Evolutionary conservation across 2,329 filamentous ascomycete genomes (phyloP).

Genomic region (Elsinoe fawcettii): DNA sequence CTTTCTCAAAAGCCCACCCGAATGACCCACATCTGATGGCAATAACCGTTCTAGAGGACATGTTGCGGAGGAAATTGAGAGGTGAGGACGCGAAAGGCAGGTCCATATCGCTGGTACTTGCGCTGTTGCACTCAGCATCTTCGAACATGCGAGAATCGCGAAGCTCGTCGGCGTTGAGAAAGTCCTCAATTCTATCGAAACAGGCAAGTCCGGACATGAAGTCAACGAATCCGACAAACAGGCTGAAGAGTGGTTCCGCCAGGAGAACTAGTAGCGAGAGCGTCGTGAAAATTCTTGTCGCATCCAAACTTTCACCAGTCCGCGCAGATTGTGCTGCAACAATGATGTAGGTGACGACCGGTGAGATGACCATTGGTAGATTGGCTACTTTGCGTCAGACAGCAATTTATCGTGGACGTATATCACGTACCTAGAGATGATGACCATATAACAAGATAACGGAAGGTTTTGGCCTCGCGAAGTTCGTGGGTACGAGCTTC

Average conservation of each 20-base stretch:
- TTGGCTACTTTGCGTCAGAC: slow-evolving; percentile 25
- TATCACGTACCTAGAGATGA: not conserved
- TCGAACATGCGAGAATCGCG: not conserved
- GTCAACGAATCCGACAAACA: slow-evolving; percentile 40
- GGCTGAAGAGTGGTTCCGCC: slow-evolving; percentile 38
- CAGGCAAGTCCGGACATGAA: slow-evolving; percentile 41
- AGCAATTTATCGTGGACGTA: not conserved
- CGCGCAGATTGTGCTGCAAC: slow-evolving; percentile 36
- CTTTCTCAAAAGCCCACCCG: slow-evolving; percentile 39
- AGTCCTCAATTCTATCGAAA: slow-evolving; percentile 41
- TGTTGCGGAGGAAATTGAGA: not conserved
- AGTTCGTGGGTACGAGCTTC: slow-evolving; percentile 8
- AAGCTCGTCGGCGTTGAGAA: slow-evolving; percentile 24
- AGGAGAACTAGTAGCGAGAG: slow-evolving; percentile 42
- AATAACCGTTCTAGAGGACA: slow-evolving; percentile 26
- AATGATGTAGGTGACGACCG: slow-evolving; percentile 40
- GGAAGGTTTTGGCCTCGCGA: slow-evolving; percentile 2
- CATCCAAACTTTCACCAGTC: slow-evolving; percentile 30
- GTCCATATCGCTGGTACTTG: not conserved
- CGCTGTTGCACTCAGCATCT: not conserved
- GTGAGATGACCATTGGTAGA: slow-evolving; percentile 36
- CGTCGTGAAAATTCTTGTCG: slow-evolving; percentile 39
- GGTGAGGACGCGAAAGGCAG: slow-evolving; percentile 20
- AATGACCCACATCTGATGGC: slow-evolving; percentile 40
- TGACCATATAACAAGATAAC: not conserved